Conservation (phyloP, 176 grass and related monocot genomes). For the Triticum monococcum region DNA sequence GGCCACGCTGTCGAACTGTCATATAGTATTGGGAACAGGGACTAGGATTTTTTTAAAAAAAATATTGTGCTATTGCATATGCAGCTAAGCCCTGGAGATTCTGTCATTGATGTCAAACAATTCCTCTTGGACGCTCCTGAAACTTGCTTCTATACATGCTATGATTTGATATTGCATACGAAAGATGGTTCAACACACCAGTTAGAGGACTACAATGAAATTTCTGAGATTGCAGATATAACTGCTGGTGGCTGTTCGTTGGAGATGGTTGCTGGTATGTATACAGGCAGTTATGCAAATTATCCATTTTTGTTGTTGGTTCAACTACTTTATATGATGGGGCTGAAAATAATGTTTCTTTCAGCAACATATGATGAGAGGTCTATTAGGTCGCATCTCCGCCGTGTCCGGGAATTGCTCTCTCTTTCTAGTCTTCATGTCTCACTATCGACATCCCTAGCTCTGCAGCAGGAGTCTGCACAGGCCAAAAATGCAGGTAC, state of each 20-base stretch:
- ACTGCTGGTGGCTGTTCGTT: constrained; percentile 75
- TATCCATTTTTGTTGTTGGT: background rate
- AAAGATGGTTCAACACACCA: constrained; percentile 79
- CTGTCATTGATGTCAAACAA: constrained; percentile 94
- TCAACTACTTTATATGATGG: background rate
- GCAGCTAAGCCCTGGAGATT: constrained; percentile 92
- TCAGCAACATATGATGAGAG: constrained; percentile 97
- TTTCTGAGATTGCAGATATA: constrained; percentile 93
- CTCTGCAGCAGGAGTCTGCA: constrained; percentile 83
- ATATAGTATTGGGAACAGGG: background rate
- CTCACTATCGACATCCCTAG: constrained; percentile 75
- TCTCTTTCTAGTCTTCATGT: constrained; percentile 86
- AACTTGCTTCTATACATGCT: constrained; percentile 98
- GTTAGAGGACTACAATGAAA: constrained; percentile 98
- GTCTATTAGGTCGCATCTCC: constrained; percentile 91
- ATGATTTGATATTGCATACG: constrained; percentile 77
- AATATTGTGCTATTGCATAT: constrained; percentile 36
- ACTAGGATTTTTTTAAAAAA: background rate
- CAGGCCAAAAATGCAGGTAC: constrained; percentile 74
- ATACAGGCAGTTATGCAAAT: background rate
- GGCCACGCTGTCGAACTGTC: background rate
- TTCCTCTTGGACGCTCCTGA: constrained; percentile 96
- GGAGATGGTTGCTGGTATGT: constrained; percentile 87
- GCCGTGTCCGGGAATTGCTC: constrained; percentile 80
- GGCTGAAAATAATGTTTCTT: constrained; percentile 34